Base-by-base conservation (phyloP, 1,284 basidiomycete species). In the Thelephora terrestris region DNA sequence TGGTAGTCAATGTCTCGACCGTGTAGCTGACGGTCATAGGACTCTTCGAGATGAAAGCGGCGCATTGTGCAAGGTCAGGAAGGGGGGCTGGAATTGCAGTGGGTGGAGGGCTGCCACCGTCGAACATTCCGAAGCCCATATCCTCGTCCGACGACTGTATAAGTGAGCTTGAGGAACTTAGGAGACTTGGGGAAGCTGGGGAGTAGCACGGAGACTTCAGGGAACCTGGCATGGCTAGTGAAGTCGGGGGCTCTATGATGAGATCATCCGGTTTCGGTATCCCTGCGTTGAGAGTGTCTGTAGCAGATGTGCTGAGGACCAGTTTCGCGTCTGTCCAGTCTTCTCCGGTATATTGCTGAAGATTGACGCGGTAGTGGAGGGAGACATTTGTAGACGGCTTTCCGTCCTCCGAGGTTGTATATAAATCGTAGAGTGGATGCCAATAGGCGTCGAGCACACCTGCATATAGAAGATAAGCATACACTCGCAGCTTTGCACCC, bases 331-430 rank as follows among this genome's bases (percentile, higher is more conserved):
- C 64, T 12, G 55, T 66, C 79, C 79, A 83, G 51, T 79, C 74
- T 56, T 82, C 80, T 7, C 79, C 79, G 0, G 79, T 79, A 50
- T 57, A 62, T 55, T 83, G 79, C 0, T 60, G 62, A 48, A 82
- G 67, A 29, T 65, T 65, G 0, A 78, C 78, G 20, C 75, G 72
- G 55, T 79, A 81, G 52, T 77, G 71, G 2, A 83, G 64, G 0
- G 70, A 55, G 20, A 79, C 69, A 0, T 67, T 61, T 3, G 67
- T 55, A 0, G 69, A 65, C 4, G 74, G 70, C 50, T 69, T 66
- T 0, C 71, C 71, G 18, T 67, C 66, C 12, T 58, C 58, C 0
- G 72, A 74, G 0, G 66, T 69, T 0, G 76, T 76, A 48, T 76
- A 71, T 0, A 82, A 65, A 47, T 81, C 78, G 57, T 81, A 81